phyloP scores from a whole-genome alignment of 371 early-diverging fungal species.

The Rhizopus sp. region DNA sequence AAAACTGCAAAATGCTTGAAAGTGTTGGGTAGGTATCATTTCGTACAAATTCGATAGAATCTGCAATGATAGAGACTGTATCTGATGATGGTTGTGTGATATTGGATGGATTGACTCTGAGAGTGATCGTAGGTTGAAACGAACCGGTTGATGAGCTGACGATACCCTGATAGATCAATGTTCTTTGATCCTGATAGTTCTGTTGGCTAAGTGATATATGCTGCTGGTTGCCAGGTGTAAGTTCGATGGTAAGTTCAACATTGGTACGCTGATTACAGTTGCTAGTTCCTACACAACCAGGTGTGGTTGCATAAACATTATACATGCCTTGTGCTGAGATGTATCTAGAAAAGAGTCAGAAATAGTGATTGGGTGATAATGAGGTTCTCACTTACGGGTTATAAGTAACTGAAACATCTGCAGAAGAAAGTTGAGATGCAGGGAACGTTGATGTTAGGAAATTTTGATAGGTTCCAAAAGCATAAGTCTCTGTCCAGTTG shows the following conservation, averaged over 20 bases:
- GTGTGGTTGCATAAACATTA: constrained; percentile 63
- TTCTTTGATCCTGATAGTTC: constrained; percentile 38
- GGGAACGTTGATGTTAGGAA: constrained; percentile 40
- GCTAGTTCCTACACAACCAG: constrained; percentile 66
- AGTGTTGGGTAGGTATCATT: constrained; percentile 36
- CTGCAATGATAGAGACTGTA: constrained; percentile 30
- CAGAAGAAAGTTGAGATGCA: constrained; percentile 30
- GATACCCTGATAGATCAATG: constrained; percentile 53
- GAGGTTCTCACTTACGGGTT: constrained; percentile 39
- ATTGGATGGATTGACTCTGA: constrained; percentile 25
- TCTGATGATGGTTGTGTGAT: constrained; percentile 17
- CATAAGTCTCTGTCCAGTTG: constrained; percentile 33
- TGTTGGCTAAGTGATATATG: constrained; percentile 45
- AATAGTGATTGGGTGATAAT: not conserved
- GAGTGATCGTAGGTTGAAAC: constrained; percentile 33
- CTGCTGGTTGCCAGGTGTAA: constrained; percentile 40
- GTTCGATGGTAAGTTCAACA: constrained; percentile 45
- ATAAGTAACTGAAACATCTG: constrained; percentile 51
- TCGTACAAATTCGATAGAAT: constrained; percentile 35
- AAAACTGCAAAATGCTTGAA: constrained; percentile 40
- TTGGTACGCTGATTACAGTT: constrained; percentile 55
- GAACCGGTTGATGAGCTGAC: constrained; percentile 34
- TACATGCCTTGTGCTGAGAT: constrained; percentile 67
- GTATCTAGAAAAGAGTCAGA: constrained; percentile 26
- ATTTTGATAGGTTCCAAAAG: constrained; percentile 45